Conservation (phyloP, 2,329 filamentous ascomycete genomes). For the Alternaria ethzedia region DNA sequence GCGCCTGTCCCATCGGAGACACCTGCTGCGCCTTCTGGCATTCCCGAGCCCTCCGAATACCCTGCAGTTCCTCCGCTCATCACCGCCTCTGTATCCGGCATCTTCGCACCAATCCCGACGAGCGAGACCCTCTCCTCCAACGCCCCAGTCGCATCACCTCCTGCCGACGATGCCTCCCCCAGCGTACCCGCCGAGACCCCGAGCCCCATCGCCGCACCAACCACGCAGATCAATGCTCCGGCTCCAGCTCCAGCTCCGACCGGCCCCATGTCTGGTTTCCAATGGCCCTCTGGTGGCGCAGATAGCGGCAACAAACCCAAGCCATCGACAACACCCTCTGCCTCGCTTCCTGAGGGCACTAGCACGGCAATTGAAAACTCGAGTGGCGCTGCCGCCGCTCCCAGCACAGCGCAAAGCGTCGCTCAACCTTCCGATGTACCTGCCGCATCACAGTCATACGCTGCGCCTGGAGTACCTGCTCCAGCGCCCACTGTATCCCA, state of each 20-base stretch:
- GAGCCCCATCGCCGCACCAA: slow-evolving; percentile 3
- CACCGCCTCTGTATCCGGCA: slow-evolving; percentile 3
- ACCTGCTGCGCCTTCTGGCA: slow-evolving; percentile 7
- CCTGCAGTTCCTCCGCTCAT: slow-evolving; percentile 8
- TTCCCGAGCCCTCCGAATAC: neutral
- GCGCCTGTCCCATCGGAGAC: slow-evolving; percentile 14
- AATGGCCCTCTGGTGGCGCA: slow-evolving; percentile 21
- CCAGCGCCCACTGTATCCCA: slow-evolving; percentile 3
- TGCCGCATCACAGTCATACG: neutral
- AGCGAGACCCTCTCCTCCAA: slow-evolving; percentile 3
- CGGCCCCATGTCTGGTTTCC: slow-evolving; percentile 27
- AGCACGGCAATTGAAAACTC: slow-evolving; percentile 3
- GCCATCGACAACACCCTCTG: slow-evolving; percentile 7
- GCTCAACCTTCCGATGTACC: slow-evolving; percentile 9
- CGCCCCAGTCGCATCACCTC: slow-evolving; percentile 6
- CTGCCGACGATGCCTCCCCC: slow-evolving; percentile 1
- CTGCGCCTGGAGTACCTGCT: slow-evolving; percentile 5
- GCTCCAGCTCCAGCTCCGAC: slow-evolving; percentile 8
- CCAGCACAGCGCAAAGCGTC: slow-evolving; percentile 11
- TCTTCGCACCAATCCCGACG: slow-evolving; percentile 15
- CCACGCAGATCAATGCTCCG: slow-evolving; percentile 13
- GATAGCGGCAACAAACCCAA: slow-evolving; percentile 1
- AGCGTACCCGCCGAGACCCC: slow-evolving; percentile 2
- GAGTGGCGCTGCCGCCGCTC: neutral
- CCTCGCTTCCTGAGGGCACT: slow-evolving; percentile 5